Evolutionary conservation across 2,329 filamentous ascomycete genomes (phyloP).

Genomic region (Monilinia fructigena): DNA sequence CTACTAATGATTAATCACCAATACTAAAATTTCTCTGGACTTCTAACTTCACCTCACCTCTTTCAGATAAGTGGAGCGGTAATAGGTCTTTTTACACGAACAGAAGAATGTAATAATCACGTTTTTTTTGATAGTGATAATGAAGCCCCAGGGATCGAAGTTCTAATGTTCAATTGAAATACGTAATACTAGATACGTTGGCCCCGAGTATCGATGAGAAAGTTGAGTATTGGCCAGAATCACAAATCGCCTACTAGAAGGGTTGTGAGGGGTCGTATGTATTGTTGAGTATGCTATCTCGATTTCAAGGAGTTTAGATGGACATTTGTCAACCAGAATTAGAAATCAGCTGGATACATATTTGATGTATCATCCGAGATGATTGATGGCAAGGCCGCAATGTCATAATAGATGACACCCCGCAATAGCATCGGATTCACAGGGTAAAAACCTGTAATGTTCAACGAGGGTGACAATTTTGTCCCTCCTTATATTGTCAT

Average conservation of each 20-base stretch:
- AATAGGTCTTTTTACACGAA: neutral
- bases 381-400: neutral
- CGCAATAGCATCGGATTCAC: neutral
- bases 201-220: neutral
- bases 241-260: neutral
- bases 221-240: neutral
- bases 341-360: neutral
- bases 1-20: neutral
- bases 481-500: constrained; percentile 12
- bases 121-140: neutral
- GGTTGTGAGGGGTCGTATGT: too few relatives aligned
- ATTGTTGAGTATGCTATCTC: neutral
- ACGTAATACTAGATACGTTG: neutral
- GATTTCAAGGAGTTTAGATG: neutral
- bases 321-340: neutral
- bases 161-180: neutral
- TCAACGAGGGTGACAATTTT: neutral
- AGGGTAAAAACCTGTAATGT: neutral
- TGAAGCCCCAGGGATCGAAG: neutral
- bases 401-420: neutral
- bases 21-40: neutral
- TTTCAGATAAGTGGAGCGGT: neutral
- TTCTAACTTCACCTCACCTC: neutral
- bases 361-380: neutral
- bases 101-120: neutral